A percentile compares a stretch with the other conserved stretches of the same genome.
Conservation (phyloP, 2,329 filamentous ascomycete genomes). For the Exophiala spinifera region DNA sequence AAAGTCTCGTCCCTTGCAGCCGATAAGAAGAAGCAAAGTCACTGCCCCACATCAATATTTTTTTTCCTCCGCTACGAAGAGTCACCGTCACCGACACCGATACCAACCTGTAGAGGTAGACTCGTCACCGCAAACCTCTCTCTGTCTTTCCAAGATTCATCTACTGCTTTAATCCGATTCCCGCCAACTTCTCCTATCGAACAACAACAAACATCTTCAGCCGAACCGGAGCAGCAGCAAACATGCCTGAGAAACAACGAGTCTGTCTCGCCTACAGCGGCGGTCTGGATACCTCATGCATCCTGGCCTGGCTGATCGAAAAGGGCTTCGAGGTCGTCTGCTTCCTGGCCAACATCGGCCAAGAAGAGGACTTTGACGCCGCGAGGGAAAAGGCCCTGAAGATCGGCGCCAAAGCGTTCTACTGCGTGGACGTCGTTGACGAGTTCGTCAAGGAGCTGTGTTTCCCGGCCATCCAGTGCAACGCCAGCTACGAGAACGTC, state of each 20-base stretch:
- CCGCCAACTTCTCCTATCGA: too few relatives aligned
- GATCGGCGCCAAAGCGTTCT: slow-evolving; percentile 64
- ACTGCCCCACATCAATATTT: too few relatives aligned
- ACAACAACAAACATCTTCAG: neutral
- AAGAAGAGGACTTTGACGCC: slow-evolving; percentile 67
- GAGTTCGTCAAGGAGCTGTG: slow-evolving; percentile 79
- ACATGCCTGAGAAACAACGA: slow-evolving; percentile 16
- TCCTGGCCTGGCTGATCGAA: slow-evolving; percentile 47
- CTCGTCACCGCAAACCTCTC: too few relatives aligned
- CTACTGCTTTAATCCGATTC: too few relatives aligned
- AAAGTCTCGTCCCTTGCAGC: too few relatives aligned
- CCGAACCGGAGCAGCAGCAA: neutral
- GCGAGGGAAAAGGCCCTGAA: slow-evolving; percentile 65
- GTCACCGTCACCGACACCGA: too few relatives aligned
- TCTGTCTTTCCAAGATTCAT: too few relatives aligned
- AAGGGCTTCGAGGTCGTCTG: slow-evolving; percentile 59
- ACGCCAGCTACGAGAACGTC: slow-evolving; percentile 39
- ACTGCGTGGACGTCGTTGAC: slow-evolving; percentile 56
- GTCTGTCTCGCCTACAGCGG: slow-evolving; percentile 38
- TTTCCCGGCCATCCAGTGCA: slow-evolving; percentile 73
- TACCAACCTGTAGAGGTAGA: too few relatives aligned
- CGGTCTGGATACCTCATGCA: slow-evolving; percentile 59
- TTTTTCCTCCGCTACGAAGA: too few relatives aligned
- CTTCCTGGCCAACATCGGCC: slow-evolving; percentile 70
- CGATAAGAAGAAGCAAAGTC: too few relatives aligned